Evolutionary conservation across 108 stramenopile genomes (phyloP), one percentile per base, ranked within the genome.

Genomic region (Cyclostephanos tholiformis): DNA sequence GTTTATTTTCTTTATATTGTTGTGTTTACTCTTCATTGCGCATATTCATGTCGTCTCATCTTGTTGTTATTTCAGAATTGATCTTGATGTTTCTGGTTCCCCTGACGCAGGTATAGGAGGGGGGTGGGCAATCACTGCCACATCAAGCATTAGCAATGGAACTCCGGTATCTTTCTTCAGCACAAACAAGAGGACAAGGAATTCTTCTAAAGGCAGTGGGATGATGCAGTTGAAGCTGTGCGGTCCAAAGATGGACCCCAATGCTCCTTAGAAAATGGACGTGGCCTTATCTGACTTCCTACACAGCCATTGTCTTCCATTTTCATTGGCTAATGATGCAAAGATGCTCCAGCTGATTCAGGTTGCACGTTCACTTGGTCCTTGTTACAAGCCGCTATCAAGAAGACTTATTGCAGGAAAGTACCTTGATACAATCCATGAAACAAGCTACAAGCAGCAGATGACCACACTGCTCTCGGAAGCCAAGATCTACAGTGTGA

Each of bases 211-310:
- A 36, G 36, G 36, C 36, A 36, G 36, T 36, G 25, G 25, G 59
- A 17, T 17, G 27, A 60, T 25, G 59, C 59, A 60, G 59, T 17
- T 26, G 26, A 60, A 60, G 59, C 19, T 60, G 59, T 60, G 59
- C 16, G 23, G 26, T 26, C 26, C 23, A 5, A 26, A n/a, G n/a
- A n/a, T n/a, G n/a, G n/a, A n/a, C n/a, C n/a, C n/a, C n/a, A n/a
- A n/a, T n/a, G n/a, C n/a, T n/a, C n/a, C n/a, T n/a, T n/a, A n/a
- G n/a, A n/a, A n/a, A n/a, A n/a, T n/a, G n/a, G n/a, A n/a, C n/a
- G 27, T 60, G 3, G 59, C 59, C 25, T 20, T 60, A 17, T 25
- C 59, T 6, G 14, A 60, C 26, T 60, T 60, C 26, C 23, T 60
- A 4, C 59, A 26, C 59, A 60, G 59, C 59, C 23, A 26, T 26